Evolutionary conservation across 148 eudicot genomes (phyloP), one percentile per base, ranked within the genome.

Genomic region (Chenopodium quinoa): DNA sequence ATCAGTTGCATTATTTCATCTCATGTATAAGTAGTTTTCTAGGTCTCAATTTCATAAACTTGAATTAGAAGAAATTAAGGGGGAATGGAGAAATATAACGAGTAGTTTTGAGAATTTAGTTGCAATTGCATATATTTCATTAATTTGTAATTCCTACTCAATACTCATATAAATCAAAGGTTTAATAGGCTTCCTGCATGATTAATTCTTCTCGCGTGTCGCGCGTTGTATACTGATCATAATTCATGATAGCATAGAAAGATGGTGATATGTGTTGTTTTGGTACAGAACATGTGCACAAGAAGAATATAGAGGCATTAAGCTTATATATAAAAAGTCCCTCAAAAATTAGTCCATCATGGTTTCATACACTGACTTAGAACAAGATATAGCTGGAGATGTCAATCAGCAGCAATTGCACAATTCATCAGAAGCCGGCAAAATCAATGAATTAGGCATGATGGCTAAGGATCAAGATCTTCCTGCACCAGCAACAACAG

Each of bases 351-450:
- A 87, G 32, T 88, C 89, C 73, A 89, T 84, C 78, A 82, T 85
- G 66, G 87, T 83, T 83, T 83, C 92, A 12, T 78, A 87, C 81
- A 78, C 86, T 25, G 86, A 86, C 79, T 46, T 80, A 85, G 82
- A 90, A 14, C 89, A 77, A 52, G 88, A 82, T 65, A 67, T 81
- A 9, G 73, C 85, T 58, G 82, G 32, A 60, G 90, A 58, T 73
- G 83, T 75, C 52, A 85, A 87, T 63, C 86, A 83, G 77, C 87
- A 84, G 77, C 71, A 56, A 7, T 73, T 89, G 63, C 82, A 58
- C 68, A 79, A 40, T 12, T 75, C 84, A 23, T 63, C 86, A 47
- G 80, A 32, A 81, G 76, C 73, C 65, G 52, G 75, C 71, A 27
- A 56, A 34, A 69, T 32, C 19, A 67, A 76, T 7, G 83, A 37